A percentile compares a stretch with the other conserved stretches of the same genome.
Evolutionary conservation across 1,284 basidiomycete genomes (phyloP).

Genomic region (Cutaneotrichosporon sp.): DNA sequence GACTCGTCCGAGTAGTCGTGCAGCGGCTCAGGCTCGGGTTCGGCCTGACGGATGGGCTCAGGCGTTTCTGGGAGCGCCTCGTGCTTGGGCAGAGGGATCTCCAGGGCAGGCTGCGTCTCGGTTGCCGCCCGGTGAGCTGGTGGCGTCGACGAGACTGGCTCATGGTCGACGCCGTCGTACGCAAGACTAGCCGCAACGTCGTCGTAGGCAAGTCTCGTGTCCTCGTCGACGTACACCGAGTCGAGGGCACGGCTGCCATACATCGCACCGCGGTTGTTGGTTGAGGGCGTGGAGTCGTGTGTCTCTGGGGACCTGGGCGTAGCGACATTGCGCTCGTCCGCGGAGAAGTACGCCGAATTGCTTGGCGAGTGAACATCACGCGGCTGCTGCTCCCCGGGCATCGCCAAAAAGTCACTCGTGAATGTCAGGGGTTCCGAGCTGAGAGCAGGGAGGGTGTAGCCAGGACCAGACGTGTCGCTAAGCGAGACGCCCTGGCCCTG

Average conservation of each 20-base stretch:
- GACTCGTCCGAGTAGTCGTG: conserved; percentile 1
- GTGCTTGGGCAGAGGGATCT: too few relatives aligned
- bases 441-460: conserved; percentile 2
- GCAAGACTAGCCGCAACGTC: not conserved
- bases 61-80: too few relatives aligned
- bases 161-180: not conserved
- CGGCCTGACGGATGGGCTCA: too few relatives aligned
- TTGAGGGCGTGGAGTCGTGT: not conserved
- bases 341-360: conserved; percentile 13
- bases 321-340: not conserved
- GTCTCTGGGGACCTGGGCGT: too few relatives aligned
- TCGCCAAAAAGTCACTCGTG: not conserved
- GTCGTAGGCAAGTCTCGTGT: not conserved
- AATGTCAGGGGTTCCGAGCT: conserved; percentile 4
- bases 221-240: not conserved
- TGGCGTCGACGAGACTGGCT: too few relatives aligned
- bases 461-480: not conserved
- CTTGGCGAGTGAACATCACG: not conserved
- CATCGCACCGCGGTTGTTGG: too few relatives aligned
- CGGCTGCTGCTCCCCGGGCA: conserved; percentile 1
- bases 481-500: too few relatives aligned
- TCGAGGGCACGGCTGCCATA: too few relatives aligned
- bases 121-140: too few relatives aligned
- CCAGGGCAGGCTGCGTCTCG: too few relatives aligned
- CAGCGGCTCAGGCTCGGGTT: not conserved